Base-by-base conservation (phyloP, 2,329 filamentous ascomycete species). In the Trichoderma polysporum region DNA sequence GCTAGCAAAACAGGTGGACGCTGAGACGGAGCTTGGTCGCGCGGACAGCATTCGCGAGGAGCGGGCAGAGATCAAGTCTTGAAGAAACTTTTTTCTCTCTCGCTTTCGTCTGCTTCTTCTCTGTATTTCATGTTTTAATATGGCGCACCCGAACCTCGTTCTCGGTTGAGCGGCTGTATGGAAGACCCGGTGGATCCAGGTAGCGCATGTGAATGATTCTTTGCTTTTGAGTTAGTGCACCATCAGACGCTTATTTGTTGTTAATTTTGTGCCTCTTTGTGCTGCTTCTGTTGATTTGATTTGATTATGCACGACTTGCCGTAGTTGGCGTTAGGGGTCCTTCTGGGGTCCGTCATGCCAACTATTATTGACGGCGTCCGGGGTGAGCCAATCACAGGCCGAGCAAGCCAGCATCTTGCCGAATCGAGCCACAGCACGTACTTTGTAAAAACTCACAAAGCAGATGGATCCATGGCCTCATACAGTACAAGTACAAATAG, bases 21-120 rank as follows among this genome's bases (percentile, higher is more conserved):
- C 73, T 7, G 76, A 79, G 70, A 70, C 74, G 1, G 76, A 76
- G 70, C 65, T 66, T 17, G 74, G 66, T 45, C 72, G 68, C n/a
- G 58, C 68, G 10, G 67, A 69, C 27, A 76, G 73, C 57, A 73
- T 76, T 59, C 71, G 71, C 19, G 75, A 75, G 68, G 70, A 73
- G 68, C 68, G 65, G 35, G 62, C 54, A 22, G 49, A 59, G 19
- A 61, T 68, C 45, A 69, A 70, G 62, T 45, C 63, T n/a, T 70
- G 58, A 70, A 53, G 27, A 33, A 25, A 45, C n/a, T 56, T 8
- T 31, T 35, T 37, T 13, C 17, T 37, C 9, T 31, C 13, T 31
- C 27, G 47, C 13, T 50, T 29, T 10, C n/a, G 22, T 25, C 13
- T 17, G 22, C 47, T 25, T 50, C 13, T 39, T 39, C 5, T n/a